Conservation (phyloP, 768 basidiomycete genomes). For the Hydnomerulius pinastri region DNA sequence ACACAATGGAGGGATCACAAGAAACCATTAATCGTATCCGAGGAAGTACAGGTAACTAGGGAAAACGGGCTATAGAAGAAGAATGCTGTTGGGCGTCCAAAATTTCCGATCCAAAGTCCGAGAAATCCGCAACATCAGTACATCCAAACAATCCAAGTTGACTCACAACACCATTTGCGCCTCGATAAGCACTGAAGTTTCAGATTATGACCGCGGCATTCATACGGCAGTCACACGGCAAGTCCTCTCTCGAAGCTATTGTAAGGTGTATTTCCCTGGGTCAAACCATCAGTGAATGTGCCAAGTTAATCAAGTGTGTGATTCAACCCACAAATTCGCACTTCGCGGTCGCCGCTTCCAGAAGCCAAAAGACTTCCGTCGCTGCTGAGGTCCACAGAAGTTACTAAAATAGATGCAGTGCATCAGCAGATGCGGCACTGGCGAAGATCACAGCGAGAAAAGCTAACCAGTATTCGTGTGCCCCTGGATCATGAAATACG, state of each 20-base stretch:
- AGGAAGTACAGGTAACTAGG: neutral
- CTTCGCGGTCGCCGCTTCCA: constrained; percentile 38
- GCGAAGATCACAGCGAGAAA: constrained; percentile 22
- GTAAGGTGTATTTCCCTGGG: constrained; percentile 29
- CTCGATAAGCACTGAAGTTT: neutral
- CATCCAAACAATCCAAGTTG: too few relatives aligned
- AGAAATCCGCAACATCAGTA: neutral
- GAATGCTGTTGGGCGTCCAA: neutral
- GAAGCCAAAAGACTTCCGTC: constrained; percentile 35
- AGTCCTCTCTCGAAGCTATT: constrained; percentile 16
- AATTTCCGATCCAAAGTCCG: neutral
- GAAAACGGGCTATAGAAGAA: neutral
- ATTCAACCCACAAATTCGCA: constrained; percentile 37
- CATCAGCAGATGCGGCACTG: constrained; percentile 8
- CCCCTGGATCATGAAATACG: constrained; percentile 38
- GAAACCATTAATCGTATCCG: neutral
- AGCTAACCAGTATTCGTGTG: constrained; percentile 36
- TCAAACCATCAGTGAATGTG: constrained; percentile 7
- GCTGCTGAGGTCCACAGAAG: constrained; percentile 39
- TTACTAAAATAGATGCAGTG: constrained; percentile 24
- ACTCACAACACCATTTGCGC: neutral
- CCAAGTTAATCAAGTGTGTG: constrained; percentile 14
- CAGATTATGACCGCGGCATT: neutral
- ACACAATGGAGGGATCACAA: neutral
- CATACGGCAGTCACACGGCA: neutral